A percentile compares a stretch with the other conserved stretches of the same genome.
Evolutionary conservation across 1,139 yeast genomes (phyloP).

Genomic region (Saccharomyces uvarum): DNA sequence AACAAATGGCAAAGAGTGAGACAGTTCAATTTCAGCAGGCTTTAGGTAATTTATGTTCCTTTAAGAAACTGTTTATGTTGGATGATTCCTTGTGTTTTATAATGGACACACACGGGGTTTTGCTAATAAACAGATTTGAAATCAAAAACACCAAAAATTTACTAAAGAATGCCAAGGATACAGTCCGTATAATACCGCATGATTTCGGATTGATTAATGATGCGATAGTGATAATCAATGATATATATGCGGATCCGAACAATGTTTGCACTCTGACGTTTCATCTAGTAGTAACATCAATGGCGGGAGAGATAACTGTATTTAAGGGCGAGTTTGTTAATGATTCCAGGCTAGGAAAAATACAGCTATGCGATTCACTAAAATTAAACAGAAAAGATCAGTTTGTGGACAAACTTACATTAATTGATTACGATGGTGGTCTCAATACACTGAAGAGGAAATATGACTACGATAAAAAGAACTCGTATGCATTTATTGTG

Average conservation of each 20-base stretch:
- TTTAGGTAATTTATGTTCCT: conserved; percentile 13
- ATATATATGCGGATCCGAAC: conserved; percentile 8
- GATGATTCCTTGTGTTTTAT: conserved; percentile 19
- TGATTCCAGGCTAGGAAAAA: conserved; percentile 17
- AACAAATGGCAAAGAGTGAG: conserved; percentile 1
- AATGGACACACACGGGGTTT: conserved; percentile 21
- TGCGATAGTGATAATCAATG: conserved; percentile 16
- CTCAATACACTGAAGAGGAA: background rate
- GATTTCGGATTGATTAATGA: conserved; percentile 23
- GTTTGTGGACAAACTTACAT: conserved; percentile 20
- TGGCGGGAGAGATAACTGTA: conserved; percentile 19
- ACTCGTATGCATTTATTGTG: background rate
- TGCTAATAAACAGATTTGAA: conserved; percentile 17
- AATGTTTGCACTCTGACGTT: conserved; percentile 12
- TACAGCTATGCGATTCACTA: conserved; percentile 16
- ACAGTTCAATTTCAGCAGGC: conserved; percentile 9
- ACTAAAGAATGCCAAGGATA: conserved; percentile 7
- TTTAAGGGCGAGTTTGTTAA: conserved; percentile 17
- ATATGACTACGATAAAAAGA: background rate
- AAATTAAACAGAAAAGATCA: conserved; percentile 12
- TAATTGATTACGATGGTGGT: conserved; percentile 7
- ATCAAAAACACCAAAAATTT: conserved; percentile 10
- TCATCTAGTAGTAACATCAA: conserved; percentile 15
- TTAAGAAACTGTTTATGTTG: conserved; percentile 22
- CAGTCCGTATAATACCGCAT: conserved; percentile 16